Percentiles rank a stretch among this genome's conserved stretches.
Evolutionary conservation across 2,329 filamentous ascomycete species (phyloP).

Genomic region (Hypoxylon sp.): DNA sequence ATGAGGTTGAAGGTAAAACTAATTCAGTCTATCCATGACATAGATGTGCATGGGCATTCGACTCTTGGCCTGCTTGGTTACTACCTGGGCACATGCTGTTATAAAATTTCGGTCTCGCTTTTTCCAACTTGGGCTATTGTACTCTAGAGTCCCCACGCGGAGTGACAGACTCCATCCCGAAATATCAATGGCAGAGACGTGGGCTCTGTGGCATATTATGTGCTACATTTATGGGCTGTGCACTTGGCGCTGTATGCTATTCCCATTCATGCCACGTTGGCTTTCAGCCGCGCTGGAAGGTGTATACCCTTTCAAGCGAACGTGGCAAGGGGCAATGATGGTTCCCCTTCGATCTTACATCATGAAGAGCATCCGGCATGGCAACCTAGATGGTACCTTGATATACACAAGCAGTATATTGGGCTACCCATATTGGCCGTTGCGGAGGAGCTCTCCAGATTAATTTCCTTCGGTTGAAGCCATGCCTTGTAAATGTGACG

Average conservation of each 20-base stretch:
- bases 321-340: slow-evolving; percentile 26
- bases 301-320: slow-evolving; percentile 28
- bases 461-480: slow-evolving; percentile 41
- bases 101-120: slow-evolving; percentile 23
- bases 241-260: slow-evolving; percentile 23
- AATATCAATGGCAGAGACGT: slow-evolving; percentile 22
- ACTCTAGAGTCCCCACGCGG: slow-evolving; percentile 32
- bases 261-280: slow-evolving; percentile 39
- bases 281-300: slow-evolving; percentile 40
- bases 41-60: slow-evolving; percentile 33
- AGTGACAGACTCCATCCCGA: slow-evolving; percentile 42
- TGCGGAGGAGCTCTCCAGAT: slow-evolving; percentile 43
- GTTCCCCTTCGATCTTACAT: slow-evolving; percentile 32
- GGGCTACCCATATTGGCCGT: slow-evolving; percentile 34
- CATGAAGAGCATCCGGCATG: slow-evolving; percentile 30
- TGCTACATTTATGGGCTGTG: slow-evolving; percentile 7
- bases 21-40: slow-evolving; percentile 42
- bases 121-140: slow-evolving; percentile 27
- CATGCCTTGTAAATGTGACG: slow-evolving; percentile 27
- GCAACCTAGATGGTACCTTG: slow-evolving; percentile 31
- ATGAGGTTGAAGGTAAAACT: slow-evolving; percentile 47
- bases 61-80: slow-evolving; percentile 32
- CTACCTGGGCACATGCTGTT: slow-evolving; percentile 36
- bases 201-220: slow-evolving; percentile 8
- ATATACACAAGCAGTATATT: slow-evolving; percentile 29